Percentiles rank a stretch among this genome's conserved stretches.
Conservation (phyloP, 2,329 filamentous ascomycete species). For the Rhynchosporium secalis region DNA sequence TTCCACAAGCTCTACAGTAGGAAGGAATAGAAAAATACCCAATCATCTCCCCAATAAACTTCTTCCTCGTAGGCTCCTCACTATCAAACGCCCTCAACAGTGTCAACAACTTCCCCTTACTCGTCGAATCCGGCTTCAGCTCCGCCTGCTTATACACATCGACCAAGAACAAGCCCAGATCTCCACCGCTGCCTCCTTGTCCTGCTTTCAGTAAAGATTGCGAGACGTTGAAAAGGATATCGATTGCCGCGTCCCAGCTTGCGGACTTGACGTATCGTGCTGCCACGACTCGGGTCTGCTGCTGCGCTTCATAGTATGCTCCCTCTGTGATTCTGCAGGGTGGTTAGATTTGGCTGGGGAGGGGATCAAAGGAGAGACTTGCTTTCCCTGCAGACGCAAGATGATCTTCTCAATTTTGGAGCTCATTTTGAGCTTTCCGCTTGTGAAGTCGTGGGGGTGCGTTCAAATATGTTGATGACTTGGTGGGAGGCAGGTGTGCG, state of each 20-base stretch:
- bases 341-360: neutral
- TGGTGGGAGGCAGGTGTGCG: neutral
- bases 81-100: slow-evolving; percentile 77
- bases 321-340: slow-evolving; percentile 75
- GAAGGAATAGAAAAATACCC: slow-evolving; percentile 45
- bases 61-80: slow-evolving; percentile 88
- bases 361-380: slow-evolving; percentile 28
- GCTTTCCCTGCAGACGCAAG: slow-evolving; percentile 77
- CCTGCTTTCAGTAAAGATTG: slow-evolving; percentile 84
- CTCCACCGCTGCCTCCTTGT: slow-evolving; percentile 91
- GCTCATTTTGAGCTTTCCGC: slow-evolving; percentile 40
- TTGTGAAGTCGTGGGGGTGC: neutral
- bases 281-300: slow-evolving; percentile 94
- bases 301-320: slow-evolving; percentile 96
- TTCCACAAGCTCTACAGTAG: neutral
- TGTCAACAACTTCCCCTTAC: slow-evolving; percentile 74
- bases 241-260: slow-evolving; percentile 82
- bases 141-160: slow-evolving; percentile 90
- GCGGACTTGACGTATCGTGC: slow-evolving; percentile 87
- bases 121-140: slow-evolving; percentile 71
- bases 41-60: slow-evolving; percentile 84
- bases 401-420: slow-evolving; percentile 70
- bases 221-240: slow-evolving; percentile 82
- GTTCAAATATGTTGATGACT: neutral
- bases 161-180: slow-evolving; percentile 81